Conservation (phyloP, 305 asterid species). For the Solanum hybrid region DNA sequence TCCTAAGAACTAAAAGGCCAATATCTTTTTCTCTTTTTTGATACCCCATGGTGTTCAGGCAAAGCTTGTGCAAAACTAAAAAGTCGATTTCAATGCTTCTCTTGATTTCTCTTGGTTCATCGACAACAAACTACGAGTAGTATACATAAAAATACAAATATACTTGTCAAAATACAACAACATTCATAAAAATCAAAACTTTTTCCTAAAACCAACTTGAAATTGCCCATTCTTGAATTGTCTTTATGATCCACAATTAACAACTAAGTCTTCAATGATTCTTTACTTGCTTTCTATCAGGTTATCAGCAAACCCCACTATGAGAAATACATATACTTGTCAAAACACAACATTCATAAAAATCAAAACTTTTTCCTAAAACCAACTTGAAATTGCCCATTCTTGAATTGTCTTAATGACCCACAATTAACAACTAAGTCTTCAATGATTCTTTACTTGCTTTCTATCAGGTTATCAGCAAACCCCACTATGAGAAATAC, state of each 20-base stretch:
- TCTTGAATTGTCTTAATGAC: not conserved
- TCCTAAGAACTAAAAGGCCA: not conserved
- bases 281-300: not conserved
- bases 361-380: not conserved
- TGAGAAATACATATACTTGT: not conserved
- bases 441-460: too few species aligned
- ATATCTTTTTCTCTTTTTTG: not conserved
- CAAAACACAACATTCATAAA: not conserved
- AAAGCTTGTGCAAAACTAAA: not conserved
- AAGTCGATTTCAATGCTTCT: not conserved
- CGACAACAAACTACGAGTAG: not conserved
- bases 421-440: not conserved
- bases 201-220: not conserved
- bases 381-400: not conserved
- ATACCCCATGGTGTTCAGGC: not conserved
- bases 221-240: not conserved
- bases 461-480: too few species aligned
- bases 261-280: not conserved
- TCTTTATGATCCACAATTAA: not conserved
- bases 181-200: not conserved
- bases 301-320: not conserved
- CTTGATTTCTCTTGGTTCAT: not conserved
- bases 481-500: too few species aligned
- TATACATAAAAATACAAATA: not conserved
- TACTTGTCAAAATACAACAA: not conserved